Percentiles rank a stretch among this genome's conserved stretches.
phyloP scores from a whole-genome alignment of 495 filamentous ascomycete species.

The Melanomma pulvis-pyrius region DNA sequence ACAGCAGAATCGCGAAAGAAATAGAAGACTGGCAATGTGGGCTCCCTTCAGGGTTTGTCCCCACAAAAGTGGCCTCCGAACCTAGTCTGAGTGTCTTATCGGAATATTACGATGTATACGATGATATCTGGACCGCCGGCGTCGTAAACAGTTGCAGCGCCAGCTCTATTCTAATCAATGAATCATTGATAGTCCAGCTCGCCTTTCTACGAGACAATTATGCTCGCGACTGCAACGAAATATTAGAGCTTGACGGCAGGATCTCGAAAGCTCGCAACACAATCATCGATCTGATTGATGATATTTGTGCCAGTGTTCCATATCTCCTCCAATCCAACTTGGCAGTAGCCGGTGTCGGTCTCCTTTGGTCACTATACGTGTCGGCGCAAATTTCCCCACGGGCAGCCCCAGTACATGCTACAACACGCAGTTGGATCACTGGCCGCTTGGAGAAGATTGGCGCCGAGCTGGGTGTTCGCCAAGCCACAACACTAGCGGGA shows the following conservation, averaged over 20 bases:
- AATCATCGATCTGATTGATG: background rate
- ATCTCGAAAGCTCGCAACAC: background rate
- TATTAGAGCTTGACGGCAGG: background rate
- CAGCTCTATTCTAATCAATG: background rate
- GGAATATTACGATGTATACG: background rate
- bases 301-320: background rate
- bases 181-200: background rate
- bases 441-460: background rate
- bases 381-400: background rate
- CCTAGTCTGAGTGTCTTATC: background rate
- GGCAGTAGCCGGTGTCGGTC: background rate
- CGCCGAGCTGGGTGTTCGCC: background rate
- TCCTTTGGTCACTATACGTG: background rate
- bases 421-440: background rate
- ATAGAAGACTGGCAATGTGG: background rate
- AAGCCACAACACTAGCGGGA: background rate
- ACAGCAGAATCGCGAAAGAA: background rate
- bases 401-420: background rate
- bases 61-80: background rate
- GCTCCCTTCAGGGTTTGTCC: background rate
- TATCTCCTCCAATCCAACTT: background rate
- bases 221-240: background rate
- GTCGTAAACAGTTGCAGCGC: background rate
- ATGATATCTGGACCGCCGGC: background rate
- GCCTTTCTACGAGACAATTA: background rate